Evolutionary conservation across 1,284 basidiomycete species (phyloP).

Genomic region (Coniferiporia weirii): DNA sequence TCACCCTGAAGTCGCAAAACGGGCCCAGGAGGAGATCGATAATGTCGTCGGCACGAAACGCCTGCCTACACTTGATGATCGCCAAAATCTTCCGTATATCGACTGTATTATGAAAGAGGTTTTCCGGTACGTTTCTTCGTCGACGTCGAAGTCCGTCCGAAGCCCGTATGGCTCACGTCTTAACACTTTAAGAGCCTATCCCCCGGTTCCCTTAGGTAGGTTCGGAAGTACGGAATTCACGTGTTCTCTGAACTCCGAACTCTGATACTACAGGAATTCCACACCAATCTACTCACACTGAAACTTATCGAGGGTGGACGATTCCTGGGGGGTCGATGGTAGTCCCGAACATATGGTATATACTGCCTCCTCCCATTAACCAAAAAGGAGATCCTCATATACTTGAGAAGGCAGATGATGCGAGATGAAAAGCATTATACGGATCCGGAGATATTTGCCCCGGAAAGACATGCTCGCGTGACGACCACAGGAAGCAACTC

Average conservation of each 20-base stretch:
- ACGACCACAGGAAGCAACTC: background rate
- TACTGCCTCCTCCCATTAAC: background rate
- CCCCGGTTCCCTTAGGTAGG: background rate
- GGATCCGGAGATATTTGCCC: slow-evolving; percentile 10
- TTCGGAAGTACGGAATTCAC: no score
- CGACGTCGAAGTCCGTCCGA: background rate
- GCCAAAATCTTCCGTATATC: slow-evolving; percentile 25
- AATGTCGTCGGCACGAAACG: slow-evolving; percentile 14
- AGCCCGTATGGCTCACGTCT: background rate
- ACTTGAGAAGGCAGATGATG: slow-evolving; percentile 11
- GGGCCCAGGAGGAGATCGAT: slow-evolving; percentile 13
- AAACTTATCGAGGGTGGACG: slow-evolving; percentile 9
- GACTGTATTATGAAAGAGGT: slow-evolving; percentile 27
- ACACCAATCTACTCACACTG: slow-evolving; percentile 1
- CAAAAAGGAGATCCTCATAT: background rate
- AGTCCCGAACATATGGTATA: slow-evolving; percentile 17
- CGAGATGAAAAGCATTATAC: slow-evolving; percentile 11
- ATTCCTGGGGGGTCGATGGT: slow-evolving; percentile 13
- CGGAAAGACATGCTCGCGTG: background rate
- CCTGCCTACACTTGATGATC: slow-evolving; percentile 26
- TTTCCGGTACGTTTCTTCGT: slow-evolving; percentile 20
- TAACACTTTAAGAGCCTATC: background rate
- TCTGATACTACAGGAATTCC: slow-evolving; percentile 3
- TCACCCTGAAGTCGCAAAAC: slow-evolving; percentile 6
- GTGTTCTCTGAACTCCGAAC: background rate